These are phyloP conservation scores for Gigaspora rosea DNA, from an alignment of 192 early-diverging fungal genomes.

Conservation along the genomic window DNA sequence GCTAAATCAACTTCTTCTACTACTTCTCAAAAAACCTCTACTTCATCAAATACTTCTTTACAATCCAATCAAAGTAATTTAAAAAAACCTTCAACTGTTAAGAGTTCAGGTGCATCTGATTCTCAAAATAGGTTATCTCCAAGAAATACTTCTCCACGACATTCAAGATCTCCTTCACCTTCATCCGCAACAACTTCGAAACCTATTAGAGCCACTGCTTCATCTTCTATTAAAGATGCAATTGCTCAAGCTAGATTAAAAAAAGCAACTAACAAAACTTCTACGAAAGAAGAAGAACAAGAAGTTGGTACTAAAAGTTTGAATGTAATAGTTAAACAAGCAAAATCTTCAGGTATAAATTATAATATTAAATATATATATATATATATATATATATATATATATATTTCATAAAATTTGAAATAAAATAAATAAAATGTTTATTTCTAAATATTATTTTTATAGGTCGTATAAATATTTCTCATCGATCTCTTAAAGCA, in stretches of 20 bases:
- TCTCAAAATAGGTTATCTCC: slow-evolving; percentile 5
- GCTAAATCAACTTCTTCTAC: background rate
- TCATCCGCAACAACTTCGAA: background rate
- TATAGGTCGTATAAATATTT: slow-evolving; percentile 52
- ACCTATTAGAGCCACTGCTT: background rate
- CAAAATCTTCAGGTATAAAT: slow-evolving; percentile 26
- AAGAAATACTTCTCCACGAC: background rate
- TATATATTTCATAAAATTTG: background rate
- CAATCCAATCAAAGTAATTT: background rate
- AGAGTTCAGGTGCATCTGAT: background rate
- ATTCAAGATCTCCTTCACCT: slow-evolving; percentile 23
- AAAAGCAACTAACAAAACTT: slow-evolving; percentile 9
- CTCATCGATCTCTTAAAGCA: slow-evolving; percentile 47
- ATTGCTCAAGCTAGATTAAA: slow-evolving; percentile 19
- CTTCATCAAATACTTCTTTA: background rate
- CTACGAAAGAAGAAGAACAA: background rate
- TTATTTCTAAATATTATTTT: background rate
- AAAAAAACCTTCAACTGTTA: background rate
- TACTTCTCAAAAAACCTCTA: background rate
- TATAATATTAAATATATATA: no score
- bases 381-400: no score
- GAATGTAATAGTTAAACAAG: slow-evolving; percentile 32
- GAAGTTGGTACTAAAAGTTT: slow-evolving; percentile 18
- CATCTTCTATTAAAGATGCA: slow-evolving; percentile 22
- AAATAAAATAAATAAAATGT: background rate